A percentile compares a stretch with the other conserved stretches of the same genome.
phyloP scores from a whole-genome alignment of 2,329 filamentous ascomycete genomes.

The Trichoderma arundinaceum region DNA sequence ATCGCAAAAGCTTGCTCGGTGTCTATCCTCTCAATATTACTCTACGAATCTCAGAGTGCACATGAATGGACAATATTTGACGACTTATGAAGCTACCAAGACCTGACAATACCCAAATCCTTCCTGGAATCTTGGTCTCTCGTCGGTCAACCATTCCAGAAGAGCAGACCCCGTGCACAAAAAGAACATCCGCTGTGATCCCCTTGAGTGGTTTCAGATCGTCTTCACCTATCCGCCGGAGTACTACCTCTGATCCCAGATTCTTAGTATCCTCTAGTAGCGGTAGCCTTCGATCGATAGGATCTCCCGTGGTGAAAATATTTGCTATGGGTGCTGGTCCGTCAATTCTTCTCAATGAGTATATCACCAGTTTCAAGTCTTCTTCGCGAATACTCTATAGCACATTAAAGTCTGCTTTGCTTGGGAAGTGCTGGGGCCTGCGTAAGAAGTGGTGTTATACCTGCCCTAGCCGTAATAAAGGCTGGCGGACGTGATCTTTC shows the following conservation, averaged over 20 bases:
- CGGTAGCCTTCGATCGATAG: constrained; percentile 40
- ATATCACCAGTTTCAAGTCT: constrained; percentile 67
- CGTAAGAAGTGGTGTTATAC: constrained; percentile 80
- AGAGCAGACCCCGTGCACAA: constrained; percentile 54
- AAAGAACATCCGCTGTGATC: constrained; percentile 56
- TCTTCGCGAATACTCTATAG: constrained; percentile 70
- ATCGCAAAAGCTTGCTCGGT: neutral
- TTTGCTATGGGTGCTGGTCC: constrained; percentile 58
- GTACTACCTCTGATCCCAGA: constrained; percentile 44
- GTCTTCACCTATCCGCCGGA: constrained; percentile 46
- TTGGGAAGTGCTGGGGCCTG: constrained; percentile 60
- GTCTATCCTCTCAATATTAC: neutral
- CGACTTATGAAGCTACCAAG: constrained; percentile 45
- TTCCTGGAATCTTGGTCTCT: constrained; percentile 62
- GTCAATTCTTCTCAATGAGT: constrained; percentile 60
- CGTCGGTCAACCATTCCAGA: constrained; percentile 56
- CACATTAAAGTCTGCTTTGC: constrained; percentile 54
- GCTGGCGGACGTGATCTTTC: constrained; percentile 44
- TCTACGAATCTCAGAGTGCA: neutral
- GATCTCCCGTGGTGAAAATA: constrained; percentile 66
- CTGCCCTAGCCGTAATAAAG: constrained; percentile 80
- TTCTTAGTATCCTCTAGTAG: constrained; percentile 40
- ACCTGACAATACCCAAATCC: constrained; percentile 68
- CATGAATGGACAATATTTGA: too few species aligned
- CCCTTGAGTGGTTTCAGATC: constrained; percentile 52